Evolutionary conservation across 2,329 filamentous ascomycete species (phyloP).

Genomic region (Clarireedia monteithiana): DNA sequence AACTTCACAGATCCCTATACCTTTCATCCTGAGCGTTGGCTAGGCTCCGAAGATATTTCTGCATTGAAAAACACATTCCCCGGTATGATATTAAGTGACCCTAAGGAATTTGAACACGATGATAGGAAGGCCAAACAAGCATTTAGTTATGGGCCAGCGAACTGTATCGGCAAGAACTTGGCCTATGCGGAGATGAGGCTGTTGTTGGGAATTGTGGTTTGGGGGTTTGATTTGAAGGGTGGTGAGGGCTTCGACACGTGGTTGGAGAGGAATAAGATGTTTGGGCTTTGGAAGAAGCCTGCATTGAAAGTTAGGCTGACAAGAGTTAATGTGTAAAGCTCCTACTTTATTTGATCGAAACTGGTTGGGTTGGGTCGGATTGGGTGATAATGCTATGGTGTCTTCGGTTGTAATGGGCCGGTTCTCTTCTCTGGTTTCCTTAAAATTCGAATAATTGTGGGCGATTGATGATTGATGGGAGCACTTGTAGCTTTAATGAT

Average conservation of each 20-base stretch:
- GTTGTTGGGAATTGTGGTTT: slow-evolving; percentile 2
- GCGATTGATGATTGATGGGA: too few relatives aligned
- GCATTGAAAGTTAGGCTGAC: slow-evolving; percentile 4
- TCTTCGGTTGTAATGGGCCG: too few relatives aligned
- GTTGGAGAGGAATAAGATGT: slow-evolving; percentile 4
- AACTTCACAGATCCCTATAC: not conserved
- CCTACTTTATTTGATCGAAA: too few relatives aligned
- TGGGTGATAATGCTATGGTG: too few relatives aligned
- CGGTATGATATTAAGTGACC: not conserved
- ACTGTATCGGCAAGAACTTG: slow-evolving; percentile 8
- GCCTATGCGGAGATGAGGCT: slow-evolving; percentile 9
- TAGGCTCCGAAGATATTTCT: not conserved
- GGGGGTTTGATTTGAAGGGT: slow-evolving; percentile 4
- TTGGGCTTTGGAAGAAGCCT: not conserved
- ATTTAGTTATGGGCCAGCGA: not conserved
- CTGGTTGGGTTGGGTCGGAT: too few relatives aligned
- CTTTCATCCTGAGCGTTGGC: slow-evolving; percentile 6
- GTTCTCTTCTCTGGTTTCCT: too few relatives aligned
- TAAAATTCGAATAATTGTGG: too few relatives aligned
- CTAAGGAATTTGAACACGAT: not conserved
- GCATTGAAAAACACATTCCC: not conserved
- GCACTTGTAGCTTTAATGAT: too few relatives aligned
- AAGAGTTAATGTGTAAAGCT: not conserved
- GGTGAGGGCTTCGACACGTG: not conserved
- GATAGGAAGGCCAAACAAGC: slow-evolving; percentile 1